Base-by-base conservation (phyloP, 805 yeast species). In the Kodamaea neixiangensis region DNA sequence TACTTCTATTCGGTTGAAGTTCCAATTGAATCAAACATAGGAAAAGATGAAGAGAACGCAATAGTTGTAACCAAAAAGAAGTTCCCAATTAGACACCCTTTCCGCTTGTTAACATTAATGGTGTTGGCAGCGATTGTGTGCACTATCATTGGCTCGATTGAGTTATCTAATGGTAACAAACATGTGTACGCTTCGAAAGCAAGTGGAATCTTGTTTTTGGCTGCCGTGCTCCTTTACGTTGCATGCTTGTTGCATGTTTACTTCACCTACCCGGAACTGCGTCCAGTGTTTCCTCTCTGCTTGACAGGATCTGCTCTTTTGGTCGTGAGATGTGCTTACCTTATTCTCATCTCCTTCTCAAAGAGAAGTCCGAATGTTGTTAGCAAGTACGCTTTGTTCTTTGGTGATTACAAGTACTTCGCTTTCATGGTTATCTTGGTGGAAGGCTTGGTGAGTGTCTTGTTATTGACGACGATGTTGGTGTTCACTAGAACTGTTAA, bases 371-470 rank as follows among this genome's bases (percentile, higher is more conserved):
- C 41, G 7, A 25, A 25, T 7, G 11, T 13, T 25, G 10, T 25
- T 25, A 25, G 31, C 41, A 48, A 40, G 34, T 48, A 29, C 35
- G 29, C 48, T 3, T 38, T 48, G 21, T 20, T 48, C 14, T 48
- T 48, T 15, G 51, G 51, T 5, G 45, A 48, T 29, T 44, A 43
- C 39, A 38, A 44, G 45, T 48, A 48, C 45, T 48, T 48, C 25
- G 31, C 43, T 3, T 45, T 45, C 15, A 35, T 45, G 48, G 42
- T 45, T 10, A 13, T 45, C 14, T n/a, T 45, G 13, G 21, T 29
- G 20, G 48, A 45, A 20, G 48, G 48, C 11, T 35, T 45, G 35
- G 15, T 45, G 17, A 19, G 42, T 10, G 13, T 44, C 10, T n/a
- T 19, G 20, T 44, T 44, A 39, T 31, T 44, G 21, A 10, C 29